A percentile compares a stretch with the other conserved stretches of the same genome.
These are phyloP conservation scores for Coccomyxa sp. DNA, from an alignment of 139 green algal species.

Conservation along the genomic window DNA sequence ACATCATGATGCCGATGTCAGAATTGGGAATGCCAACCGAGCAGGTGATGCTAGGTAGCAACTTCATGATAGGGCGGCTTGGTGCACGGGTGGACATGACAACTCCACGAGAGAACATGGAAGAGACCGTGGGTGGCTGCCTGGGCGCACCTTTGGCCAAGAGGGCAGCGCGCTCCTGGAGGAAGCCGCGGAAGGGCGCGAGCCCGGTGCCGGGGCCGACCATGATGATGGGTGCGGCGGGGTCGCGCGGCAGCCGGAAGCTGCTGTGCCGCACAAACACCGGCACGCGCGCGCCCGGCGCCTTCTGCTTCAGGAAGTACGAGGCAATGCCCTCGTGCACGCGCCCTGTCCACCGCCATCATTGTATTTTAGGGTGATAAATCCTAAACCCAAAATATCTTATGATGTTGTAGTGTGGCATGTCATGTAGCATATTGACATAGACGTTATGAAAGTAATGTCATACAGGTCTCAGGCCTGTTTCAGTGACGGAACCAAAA, in stretches of 20 bases:
- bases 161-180: conserved; percentile 78
- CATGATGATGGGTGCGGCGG: conserved; percentile 82
- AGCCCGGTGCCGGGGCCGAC: conserved; percentile 94
- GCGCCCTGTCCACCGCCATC: conserved; percentile 9
- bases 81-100: neutral
- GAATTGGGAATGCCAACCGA: neutral
- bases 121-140: neutral
- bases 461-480: no score
- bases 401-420: no score
- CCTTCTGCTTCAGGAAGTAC: conserved; percentile 20
- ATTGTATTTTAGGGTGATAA: no score
- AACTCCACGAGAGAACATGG: neutral
- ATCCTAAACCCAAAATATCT: no score
- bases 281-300: conserved; percentile 5
- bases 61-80: neutral
- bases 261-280: conserved; percentile 76
- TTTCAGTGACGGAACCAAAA: no score
- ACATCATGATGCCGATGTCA: neutral
- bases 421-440: no score
- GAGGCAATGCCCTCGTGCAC: conserved; percentile 59
- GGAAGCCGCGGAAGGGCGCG: conserved; percentile 95
- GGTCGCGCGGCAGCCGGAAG: conserved; percentile 82
- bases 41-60: neutral
- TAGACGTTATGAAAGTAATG: no score
- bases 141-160: neutral